Conservation (phyloP, 495 filamentous ascomycete genomes). For the Beverwykella pulmonaria region DNA sequence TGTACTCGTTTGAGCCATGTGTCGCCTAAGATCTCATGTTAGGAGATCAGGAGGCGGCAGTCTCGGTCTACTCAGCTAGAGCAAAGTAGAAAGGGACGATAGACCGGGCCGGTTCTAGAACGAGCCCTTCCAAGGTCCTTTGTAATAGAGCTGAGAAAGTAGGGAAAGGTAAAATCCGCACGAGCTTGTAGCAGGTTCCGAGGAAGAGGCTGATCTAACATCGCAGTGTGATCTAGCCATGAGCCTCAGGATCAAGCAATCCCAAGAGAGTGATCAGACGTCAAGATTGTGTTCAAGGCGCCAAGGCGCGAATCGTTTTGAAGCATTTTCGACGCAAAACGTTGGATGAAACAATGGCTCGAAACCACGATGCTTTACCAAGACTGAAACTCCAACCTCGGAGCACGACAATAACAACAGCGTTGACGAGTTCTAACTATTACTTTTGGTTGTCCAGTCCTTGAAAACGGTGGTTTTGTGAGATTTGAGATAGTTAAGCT, state of each 20-base stretch:
- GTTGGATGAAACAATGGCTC: neutral
- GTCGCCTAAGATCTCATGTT: neutral
- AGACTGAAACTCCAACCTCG: neutral
- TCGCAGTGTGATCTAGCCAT: too few relatives aligned
- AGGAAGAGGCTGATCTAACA: too few relatives aligned
- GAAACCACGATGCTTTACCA: constrained; percentile 1
- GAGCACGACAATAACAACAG: neutral
- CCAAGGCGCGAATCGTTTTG: constrained; percentile 4
- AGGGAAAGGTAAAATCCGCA: too few relatives aligned
- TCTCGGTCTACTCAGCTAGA: too few relatives aligned
- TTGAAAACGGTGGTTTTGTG: neutral
- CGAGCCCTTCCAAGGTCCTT: too few relatives aligned
- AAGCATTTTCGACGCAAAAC: neutral
- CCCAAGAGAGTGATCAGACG: neutral
- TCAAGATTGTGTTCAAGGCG: constrained; percentile 1
- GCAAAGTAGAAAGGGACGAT: neutral
- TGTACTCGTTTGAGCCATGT: neutral
- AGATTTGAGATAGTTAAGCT: neutral
- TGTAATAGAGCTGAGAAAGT: neutral
- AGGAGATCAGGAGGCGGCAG: neutral
- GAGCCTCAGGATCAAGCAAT: neutral
- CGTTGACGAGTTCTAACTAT: neutral
- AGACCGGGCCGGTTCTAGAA: neutral
- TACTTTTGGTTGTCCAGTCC: neutral
- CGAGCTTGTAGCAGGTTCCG: too few relatives aligned